Percentiles rank a stretch among this genome's conserved stretches.
Conservation (phyloP, 345 rosid genomes). For the Durio zibethinus region DNA sequence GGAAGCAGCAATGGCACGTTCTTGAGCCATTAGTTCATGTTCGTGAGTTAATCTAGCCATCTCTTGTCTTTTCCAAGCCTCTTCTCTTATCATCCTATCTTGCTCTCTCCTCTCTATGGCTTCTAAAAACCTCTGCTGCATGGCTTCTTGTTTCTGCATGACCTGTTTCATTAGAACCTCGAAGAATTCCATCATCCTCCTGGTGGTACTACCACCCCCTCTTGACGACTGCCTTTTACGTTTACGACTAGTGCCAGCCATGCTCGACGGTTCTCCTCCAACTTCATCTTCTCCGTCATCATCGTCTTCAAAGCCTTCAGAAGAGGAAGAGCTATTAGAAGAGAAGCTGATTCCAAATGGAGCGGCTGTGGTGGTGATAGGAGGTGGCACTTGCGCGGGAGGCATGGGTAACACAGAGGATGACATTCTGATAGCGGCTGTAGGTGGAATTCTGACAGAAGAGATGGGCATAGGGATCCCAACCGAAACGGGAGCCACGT, state of each 20-base stretch:
- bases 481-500: conserved; percentile 50
- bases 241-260: conserved; percentile 55
- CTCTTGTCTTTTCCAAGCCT: conserved; percentile 82
- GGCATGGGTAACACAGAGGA: conserved; percentile 21
- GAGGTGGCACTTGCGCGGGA: neutral
- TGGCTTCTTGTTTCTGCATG: conserved; percentile 72
- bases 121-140: conserved; percentile 74
- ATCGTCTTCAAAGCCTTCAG: conserved; percentile 52
- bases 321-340: conserved; percentile 58
- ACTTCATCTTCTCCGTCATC: conserved; percentile 38
- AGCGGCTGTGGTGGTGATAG: neutral
- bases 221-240: conserved; percentile 46
- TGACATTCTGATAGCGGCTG: conserved; percentile 7
- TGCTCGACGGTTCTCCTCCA: conserved; percentile 35
- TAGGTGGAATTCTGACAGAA: conserved; percentile 29
- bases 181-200: conserved; percentile 68
- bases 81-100: conserved; percentile 71
- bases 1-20: conserved; percentile 60
- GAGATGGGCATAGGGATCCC: conserved; percentile 42
- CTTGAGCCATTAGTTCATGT: conserved; percentile 65
- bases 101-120: conserved; percentile 80
- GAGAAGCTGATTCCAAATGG: conserved; percentile 51
- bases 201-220: conserved; percentile 20
- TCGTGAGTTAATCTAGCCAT: conserved; percentile 60
- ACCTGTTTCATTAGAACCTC: conserved; percentile 66